Conservation (phyloP, 1,284 basidiomycete species). For the Apiotrichum laibachii region DNA sequence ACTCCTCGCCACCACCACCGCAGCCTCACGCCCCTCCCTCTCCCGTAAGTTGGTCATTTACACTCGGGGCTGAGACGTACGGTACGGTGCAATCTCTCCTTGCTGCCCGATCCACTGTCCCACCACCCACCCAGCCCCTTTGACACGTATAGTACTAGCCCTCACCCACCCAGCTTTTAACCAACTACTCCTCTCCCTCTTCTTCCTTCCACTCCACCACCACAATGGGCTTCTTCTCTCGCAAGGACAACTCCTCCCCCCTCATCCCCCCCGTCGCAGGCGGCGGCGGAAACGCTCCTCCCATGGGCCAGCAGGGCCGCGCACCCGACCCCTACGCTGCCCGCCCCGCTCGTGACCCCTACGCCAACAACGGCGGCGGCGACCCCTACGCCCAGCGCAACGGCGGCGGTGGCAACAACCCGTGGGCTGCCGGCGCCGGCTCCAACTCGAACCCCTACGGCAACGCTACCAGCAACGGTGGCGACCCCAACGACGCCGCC, state of each 20-base stretch:
- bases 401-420: slow-evolving; percentile 53
- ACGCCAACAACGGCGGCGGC: slow-evolving; percentile 27
- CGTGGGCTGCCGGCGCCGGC: not conserved
- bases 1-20: too few species aligned
- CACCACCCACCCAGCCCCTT: too few species aligned
- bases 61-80: too few species aligned
- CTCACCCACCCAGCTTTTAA: too few species aligned
- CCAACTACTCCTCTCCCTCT: not conserved
- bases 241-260: slow-evolving; percentile 58
- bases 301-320: slow-evolving; percentile 32
- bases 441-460: slow-evolving; percentile 53
- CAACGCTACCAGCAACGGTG: not conserved
- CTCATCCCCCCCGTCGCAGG: slow-evolving; percentile 62
- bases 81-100: too few species aligned
- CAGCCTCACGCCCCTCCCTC: not conserved
- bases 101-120: too few species aligned
- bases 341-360: slow-evolving; percentile 26
- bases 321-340: slow-evolving; percentile 46
- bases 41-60: not conserved
- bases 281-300: slow-evolving; percentile 11
- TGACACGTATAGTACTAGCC: too few species aligned
- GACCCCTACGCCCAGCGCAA: slow-evolving; percentile 36
- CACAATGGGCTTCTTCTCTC: slow-evolving; percentile 73
- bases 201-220: slow-evolving; percentile 5
- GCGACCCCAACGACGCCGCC: slow-evolving; percentile 56